A percentile compares a stretch with the other conserved stretches of the same genome.
Evolutionary conservation across 129 eudicot species (phyloP).

Genomic region (Logfia minima): DNA sequence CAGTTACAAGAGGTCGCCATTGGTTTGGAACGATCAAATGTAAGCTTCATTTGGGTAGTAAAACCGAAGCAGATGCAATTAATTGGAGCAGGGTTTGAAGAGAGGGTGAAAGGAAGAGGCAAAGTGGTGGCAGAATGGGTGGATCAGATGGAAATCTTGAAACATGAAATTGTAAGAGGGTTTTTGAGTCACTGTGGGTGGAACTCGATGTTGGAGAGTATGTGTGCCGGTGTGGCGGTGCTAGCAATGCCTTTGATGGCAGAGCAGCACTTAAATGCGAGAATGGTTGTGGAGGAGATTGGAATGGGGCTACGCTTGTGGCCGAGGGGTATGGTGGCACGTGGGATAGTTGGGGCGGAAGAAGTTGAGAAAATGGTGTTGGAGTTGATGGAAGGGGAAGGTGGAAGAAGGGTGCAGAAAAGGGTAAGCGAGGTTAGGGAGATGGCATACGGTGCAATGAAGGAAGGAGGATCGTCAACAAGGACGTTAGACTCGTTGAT

Average conservation of each 20-base stretch:
- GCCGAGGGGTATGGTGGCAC: conserved; percentile 34
- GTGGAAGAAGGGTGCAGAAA: conserved; percentile 35
- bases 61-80: conserved; percentile 17
- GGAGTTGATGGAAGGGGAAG: conserved; percentile 43
- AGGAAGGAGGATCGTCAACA: conserved; percentile 46
- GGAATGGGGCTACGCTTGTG: conserved; percentile 45
- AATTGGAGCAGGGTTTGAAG: conserved; percentile 35
- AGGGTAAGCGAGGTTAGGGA: conserved; percentile 33
- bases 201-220: conserved; percentile 60
- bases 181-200: conserved; percentile 74
- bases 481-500: conserved; percentile 30
- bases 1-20: conserved; percentile 49
- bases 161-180: conserved; percentile 44
- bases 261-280: conserved; percentile 58
- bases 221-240: conserved; percentile 52
- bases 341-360: conserved; percentile 45
- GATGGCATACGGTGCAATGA: conserved; percentile 37
- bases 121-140: conserved; percentile 62
- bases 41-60: conserved; percentile 54
- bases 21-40: conserved; percentile 51
- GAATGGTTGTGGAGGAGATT: conserved; percentile 50
- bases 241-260: conserved; percentile 64
- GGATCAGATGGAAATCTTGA: conserved; percentile 43
- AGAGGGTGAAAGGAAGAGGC: conserved; percentile 45
- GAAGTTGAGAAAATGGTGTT: conserved; percentile 43